A percentile compares a stretch with the other conserved stretches of the same genome.
Evolutionary conservation across 116 monocot species (phyloP).

Genomic region (Thalassia testudinum): DNA sequence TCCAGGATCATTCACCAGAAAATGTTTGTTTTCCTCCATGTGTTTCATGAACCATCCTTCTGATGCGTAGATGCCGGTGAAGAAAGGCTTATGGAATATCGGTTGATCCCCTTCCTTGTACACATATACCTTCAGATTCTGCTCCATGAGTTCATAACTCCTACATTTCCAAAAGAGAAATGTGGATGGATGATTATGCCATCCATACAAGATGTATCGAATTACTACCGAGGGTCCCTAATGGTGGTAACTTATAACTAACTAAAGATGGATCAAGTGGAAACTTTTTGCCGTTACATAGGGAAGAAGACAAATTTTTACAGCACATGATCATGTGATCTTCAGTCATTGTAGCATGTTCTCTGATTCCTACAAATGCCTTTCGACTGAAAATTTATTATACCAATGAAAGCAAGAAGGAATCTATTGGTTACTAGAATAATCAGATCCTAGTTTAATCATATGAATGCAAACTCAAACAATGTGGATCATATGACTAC

Average conservation of each 20-base stretch:
- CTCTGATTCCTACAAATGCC: no score
- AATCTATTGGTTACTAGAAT: no score
- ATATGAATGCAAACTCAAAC: background rate
- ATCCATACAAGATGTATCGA: no score
- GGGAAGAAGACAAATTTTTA: no score
- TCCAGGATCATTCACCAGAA: constrained; percentile 15
- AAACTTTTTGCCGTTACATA: no score
- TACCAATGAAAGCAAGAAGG: no score
- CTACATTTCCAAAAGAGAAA: constrained; percentile 7
- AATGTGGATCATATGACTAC: constrained; percentile 1
- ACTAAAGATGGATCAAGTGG: no score
- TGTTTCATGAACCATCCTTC: constrained; percentile 45
- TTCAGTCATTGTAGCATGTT: no score
- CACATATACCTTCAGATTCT: constrained; percentile 29
- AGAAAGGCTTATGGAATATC: constrained; percentile 16
- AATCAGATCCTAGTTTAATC: background rate
- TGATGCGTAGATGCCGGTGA: constrained; percentile 27
- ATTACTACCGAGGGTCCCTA: no score
- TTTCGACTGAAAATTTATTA: no score
- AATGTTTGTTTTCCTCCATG: constrained; percentile 19
- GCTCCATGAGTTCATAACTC: constrained; percentile 60
- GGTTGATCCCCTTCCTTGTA: constrained; percentile 44
- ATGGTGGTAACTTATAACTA: no score
- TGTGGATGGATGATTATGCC: background rate
- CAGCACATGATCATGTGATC: no score